Evolutionary conservation across 345 rosid species (phyloP).

Genomic region (Aquilaria sinensis): DNA sequence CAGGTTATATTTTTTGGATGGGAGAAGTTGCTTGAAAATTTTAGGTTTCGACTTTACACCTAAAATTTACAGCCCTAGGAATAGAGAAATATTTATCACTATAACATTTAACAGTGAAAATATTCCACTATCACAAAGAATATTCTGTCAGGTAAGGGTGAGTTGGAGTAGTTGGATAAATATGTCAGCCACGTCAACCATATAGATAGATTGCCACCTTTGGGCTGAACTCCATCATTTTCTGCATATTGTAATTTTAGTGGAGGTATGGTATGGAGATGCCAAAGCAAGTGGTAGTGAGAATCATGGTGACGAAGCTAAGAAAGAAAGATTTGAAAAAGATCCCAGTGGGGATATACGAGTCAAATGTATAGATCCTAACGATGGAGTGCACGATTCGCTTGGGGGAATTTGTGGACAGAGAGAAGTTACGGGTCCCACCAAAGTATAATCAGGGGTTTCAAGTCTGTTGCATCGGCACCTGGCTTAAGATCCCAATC

Average conservation of each 20-base stretch:
- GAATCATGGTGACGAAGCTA: constrained; percentile 34
- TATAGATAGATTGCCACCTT: constrained; percentile 29
- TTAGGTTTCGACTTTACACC: too few species aligned
- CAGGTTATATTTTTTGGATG: too few species aligned
- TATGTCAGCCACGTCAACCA: too few species aligned
- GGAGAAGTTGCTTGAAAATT: too few species aligned
- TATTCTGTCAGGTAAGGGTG: too few species aligned
- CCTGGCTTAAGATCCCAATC: constrained; percentile 56
- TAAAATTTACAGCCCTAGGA: too few species aligned
- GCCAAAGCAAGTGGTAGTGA: constrained; percentile 22
- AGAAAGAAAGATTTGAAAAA: constrained; percentile 46
- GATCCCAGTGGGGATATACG: constrained; percentile 52
- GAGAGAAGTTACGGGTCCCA: constrained; percentile 58
- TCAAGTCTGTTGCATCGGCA: constrained; percentile 61
- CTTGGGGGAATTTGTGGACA: constrained; percentile 54
- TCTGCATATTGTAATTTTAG: constrained; percentile 49
- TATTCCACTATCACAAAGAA: too few species aligned
- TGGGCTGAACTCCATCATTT: constrained; percentile 49
- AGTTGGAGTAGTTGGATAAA: too few species aligned
- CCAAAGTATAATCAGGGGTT: constrained; percentile 66
- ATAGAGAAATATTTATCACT: too few species aligned
- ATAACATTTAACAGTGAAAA: too few species aligned
- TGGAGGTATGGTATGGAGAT: constrained; percentile 33
- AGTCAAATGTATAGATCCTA: constrained; percentile 28
- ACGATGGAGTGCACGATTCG: constrained; percentile 63